Evolutionary conservation across 2,329 filamentous ascomycete genomes (phyloP).

Genomic region (Lojkania enalia): DNA sequence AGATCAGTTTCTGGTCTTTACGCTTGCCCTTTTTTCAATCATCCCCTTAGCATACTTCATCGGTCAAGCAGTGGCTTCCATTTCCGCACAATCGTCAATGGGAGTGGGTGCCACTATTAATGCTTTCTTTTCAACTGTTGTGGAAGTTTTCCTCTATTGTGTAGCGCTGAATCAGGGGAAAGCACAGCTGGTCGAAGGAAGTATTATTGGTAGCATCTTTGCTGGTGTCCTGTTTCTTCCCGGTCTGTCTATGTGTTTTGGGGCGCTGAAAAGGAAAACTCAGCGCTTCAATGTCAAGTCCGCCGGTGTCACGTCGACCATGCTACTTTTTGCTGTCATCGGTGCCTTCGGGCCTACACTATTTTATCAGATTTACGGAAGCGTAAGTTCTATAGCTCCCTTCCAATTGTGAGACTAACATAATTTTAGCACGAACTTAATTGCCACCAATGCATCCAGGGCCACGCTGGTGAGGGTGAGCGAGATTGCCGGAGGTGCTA

Average conservation of each 20-base stretch:
- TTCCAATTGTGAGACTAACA: constrained; percentile 39
- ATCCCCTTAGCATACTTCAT: constrained; percentile 98
- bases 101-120: constrained; percentile 95
- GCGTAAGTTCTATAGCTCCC: constrained; percentile 54
- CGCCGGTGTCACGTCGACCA: constrained; percentile 94
- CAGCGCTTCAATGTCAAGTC: constrained; percentile 97
- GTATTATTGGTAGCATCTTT: constrained; percentile 97
- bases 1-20: constrained; percentile 82
- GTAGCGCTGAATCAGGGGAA: constrained; percentile 92
- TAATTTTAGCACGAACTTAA: constrained; percentile 77
- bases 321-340: constrained; percentile 95
- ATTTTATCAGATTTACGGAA: constrained; percentile 98
- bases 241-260: constrained; percentile 97
- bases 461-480: constrained; percentile 53
- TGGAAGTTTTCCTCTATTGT: constrained; percentile 97
- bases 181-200: constrained; percentile 89
- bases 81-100: constrained; percentile 98
- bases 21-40: constrained; percentile 82
- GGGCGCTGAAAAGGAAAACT: constrained; percentile 95
- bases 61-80: constrained; percentile 95
- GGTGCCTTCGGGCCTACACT: constrained; percentile 93
- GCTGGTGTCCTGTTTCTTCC: constrained; percentile 93
- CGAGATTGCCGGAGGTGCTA: constrained; percentile 90
- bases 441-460: constrained; percentile 66
- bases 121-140: constrained; percentile 95